A percentile compares a stretch with the other conserved stretches of the same genome.
These are phyloP conservation scores for Yamadazyma pseudoaaseri DNA, from an alignment of 1,139 yeast species.

Conservation along the genomic window DNA sequence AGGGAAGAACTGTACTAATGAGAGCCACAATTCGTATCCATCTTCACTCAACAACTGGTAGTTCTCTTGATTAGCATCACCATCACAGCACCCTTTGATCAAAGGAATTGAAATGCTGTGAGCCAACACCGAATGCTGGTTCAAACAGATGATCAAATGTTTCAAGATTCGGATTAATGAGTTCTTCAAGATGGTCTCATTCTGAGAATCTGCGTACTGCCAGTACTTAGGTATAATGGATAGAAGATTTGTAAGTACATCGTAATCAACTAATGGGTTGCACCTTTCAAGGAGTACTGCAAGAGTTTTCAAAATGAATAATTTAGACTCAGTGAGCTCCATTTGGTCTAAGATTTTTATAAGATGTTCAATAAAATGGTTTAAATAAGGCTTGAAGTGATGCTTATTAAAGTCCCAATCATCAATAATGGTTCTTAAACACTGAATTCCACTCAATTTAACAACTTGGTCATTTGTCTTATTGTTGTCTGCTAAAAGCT, in stretches of 20 bases:
- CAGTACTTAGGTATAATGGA: conserved; percentile 70
- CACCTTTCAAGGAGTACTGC: conserved; percentile 64
- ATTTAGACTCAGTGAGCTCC: conserved; percentile 68
- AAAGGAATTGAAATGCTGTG: conserved; percentile 69
- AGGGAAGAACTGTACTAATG: conserved; percentile 60
- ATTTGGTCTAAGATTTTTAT: conserved; percentile 48
- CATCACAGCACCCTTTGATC: conserved; percentile 61
- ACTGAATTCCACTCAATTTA: conserved; percentile 69
- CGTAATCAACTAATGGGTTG: conserved; percentile 55
- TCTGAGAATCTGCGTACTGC: conserved; percentile 54
- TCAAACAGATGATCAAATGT: conserved; percentile 63
- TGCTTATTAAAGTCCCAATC: conserved; percentile 83
- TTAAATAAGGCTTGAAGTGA: conserved; percentile 64
- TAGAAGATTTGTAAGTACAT: conserved; percentile 53
- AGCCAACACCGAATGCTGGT: conserved; percentile 56
- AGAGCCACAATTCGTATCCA: conserved; percentile 82
- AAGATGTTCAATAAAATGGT: conserved; percentile 49
- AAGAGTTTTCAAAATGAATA: conserved; percentile 65
- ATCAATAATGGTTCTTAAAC: conserved; percentile 65
- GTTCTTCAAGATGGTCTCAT: conserved; percentile 69
- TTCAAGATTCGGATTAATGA: conserved; percentile 69
- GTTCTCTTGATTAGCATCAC: conserved; percentile 46
- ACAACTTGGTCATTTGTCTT: conserved; percentile 64
- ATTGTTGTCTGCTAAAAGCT: conserved; percentile 37
- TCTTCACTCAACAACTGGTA: conserved; percentile 77